Evolutionary conservation across 73 alveolate species (phyloP), one percentile per base, ranked within the genome.

Genomic region (Urostyla sp.): DNA sequence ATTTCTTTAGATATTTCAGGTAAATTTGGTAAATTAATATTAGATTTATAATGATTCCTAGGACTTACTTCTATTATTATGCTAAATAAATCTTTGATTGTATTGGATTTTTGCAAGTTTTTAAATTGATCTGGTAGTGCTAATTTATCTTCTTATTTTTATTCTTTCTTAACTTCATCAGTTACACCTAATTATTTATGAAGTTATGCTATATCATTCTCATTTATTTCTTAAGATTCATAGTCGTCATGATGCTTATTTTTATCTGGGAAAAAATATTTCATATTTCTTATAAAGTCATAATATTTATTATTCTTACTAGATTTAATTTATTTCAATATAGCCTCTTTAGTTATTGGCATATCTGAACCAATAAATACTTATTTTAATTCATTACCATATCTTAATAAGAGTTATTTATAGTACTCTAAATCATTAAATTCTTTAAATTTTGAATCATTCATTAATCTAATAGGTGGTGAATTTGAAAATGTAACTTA

Each of bases 301-400:
- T 13, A 63, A 63, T 63, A 60, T 40, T 48, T 63, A 43, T 63
- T 63, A 28, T 38, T 63, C 45, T 43, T 37, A 21, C 50, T 40
- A 5, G 13, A 20, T 26, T 23, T 31, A 2, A 63, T 34, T 21
- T 63, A 57, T 38, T 24, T 3, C 1, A 21, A 46, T 1, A 63
- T 20, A 13, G 79, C 21, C 36, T 63, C 44, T 3, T 16, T 21
- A 23, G 37, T 31, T 24, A 63, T 63, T 16, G 4, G n/a, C 4
- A 49, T 23, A 40, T 63, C 79, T 24, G 44, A 63, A 10, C 79
- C 79, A 24, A 63, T 2, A 40, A 63, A 63, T 6, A 63, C 79
- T 38, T 63, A 23, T 40, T 38, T 63, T n/a, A 63, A 23, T 30
- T 63, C 79, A 3, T 63, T 60, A 1, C 79, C 79, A 43, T 63